Conservation (phyloP, 805 yeast species). For the Candida mattraensis region DNA sequence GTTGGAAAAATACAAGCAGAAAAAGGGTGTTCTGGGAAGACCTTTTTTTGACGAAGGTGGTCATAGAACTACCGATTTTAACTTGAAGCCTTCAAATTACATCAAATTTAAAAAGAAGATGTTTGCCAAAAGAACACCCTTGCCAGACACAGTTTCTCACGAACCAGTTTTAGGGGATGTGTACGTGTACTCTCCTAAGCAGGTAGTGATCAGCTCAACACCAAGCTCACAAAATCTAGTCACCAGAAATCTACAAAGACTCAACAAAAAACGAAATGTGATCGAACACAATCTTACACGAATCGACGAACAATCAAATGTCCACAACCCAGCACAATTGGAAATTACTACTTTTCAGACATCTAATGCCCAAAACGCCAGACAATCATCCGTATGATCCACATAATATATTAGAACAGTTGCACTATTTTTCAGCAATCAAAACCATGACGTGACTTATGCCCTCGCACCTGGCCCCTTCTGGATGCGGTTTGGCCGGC, state of each 20-base stretch:
- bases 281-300: too few relatives aligned
- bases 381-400: neutral
- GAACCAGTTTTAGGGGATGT: too few relatives aligned
- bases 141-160: too few relatives aligned
- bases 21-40: constrained; percentile 73
- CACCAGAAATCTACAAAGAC: constrained; percentile 1
- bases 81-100: constrained; percentile 12
- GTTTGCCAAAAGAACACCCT: constrained; percentile 1
- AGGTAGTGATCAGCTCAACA: constrained; percentile 33
- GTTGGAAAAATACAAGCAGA: constrained; percentile 58
- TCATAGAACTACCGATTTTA: constrained; percentile 8
- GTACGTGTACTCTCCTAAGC: constrained; percentile 43
- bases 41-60: constrained; percentile 65
- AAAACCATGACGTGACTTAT: constrained; percentile 25
- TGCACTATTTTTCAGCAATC: constrained; percentile 27
- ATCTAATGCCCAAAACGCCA: too few relatives aligned
- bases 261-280: constrained; percentile 2
- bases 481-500: constrained; percentile 2
- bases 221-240: constrained; percentile 1
- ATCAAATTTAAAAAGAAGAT: constrained; percentile 6
- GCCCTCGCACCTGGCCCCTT: constrained; percentile 24
- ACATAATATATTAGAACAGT: too few relatives aligned
- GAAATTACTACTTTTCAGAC: too few relatives aligned
- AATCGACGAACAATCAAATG: too few relatives aligned
- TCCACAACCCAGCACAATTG: too few relatives aligned